Conservation (phyloP, 2,329 filamentous ascomycete genomes). For the Pyrenophora seminiperda region DNA sequence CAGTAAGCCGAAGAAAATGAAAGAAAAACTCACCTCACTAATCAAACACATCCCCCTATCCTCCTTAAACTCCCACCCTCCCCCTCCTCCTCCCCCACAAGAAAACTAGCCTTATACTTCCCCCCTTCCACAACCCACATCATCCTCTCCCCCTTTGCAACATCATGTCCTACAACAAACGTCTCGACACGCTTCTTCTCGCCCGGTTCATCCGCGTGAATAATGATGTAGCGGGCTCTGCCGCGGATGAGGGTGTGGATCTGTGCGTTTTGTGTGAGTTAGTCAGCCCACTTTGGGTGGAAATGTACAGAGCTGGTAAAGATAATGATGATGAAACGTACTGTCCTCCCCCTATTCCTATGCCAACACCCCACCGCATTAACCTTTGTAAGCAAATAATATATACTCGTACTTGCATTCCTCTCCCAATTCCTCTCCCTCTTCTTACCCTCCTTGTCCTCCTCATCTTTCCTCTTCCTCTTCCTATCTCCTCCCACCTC, state of each 20-base stretch:
- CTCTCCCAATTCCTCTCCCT: conserved; percentile 49
- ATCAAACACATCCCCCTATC: conserved; percentile 63
- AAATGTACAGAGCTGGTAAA: background rate
- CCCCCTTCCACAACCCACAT: conserved; percentile 74
- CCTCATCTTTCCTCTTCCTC: conserved; percentile 23
- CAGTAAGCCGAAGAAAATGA: background rate
- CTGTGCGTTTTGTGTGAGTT: background rate
- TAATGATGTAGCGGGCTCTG: conserved; percentile 66
- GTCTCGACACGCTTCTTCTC: conserved; percentile 63
- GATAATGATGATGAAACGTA: background rate
- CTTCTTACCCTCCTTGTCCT: conserved; percentile 6
- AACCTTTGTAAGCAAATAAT: conserved; percentile 66
- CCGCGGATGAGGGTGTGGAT: conserved; percentile 69
- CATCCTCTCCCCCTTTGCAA: conserved; percentile 63
- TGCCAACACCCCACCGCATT: conserved; percentile 66
- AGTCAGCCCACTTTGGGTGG: background rate
- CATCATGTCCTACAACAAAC: conserved; percentile 66
- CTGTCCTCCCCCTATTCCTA: conserved; percentile 63
- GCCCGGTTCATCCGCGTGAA: conserved; percentile 61
- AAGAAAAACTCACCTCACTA: conserved; percentile 55
- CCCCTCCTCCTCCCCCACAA: conserved; percentile 54
- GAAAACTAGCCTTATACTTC: conserved; percentile 68
- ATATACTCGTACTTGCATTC: conserved; percentile 65
- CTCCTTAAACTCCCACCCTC: conserved; percentile 58
- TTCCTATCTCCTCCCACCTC: conserved; percentile 4